Conservation (phyloP, 352 stramenopile genomes). For the Hyaloperonospora arabidopsidis region DNA sequence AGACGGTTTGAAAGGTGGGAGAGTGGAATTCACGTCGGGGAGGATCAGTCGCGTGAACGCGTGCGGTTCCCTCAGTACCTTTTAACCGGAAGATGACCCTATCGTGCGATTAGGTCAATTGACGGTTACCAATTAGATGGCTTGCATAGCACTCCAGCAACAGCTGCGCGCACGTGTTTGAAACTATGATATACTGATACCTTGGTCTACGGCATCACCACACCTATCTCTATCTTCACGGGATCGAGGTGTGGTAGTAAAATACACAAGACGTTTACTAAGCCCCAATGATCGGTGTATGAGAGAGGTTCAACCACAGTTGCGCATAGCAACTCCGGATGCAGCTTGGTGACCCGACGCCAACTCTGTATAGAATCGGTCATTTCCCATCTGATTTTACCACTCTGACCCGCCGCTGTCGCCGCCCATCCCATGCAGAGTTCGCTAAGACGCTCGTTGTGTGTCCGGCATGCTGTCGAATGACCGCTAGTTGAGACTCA, state of each 20-base stretch:
- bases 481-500: neutral
- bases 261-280: neutral
- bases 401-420: neutral
- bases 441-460: neutral
- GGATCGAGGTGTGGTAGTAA: neutral
- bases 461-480: neutral
- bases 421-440: neutral
- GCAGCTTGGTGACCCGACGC: too few species aligned
- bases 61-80: neutral
- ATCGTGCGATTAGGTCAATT: neutral
- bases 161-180: neutral
- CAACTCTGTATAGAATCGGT: too few species aligned
- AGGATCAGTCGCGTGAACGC: too few species aligned
- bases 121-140: neutral
- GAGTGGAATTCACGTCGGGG: too few species aligned
- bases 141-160: neutral
- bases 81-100: neutral
- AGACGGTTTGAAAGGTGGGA: too few species aligned
- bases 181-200: neutral
- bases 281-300: too few species aligned
- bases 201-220: neutral
- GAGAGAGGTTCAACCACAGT: too few species aligned
- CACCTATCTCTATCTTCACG: too few species aligned
- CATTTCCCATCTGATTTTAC: neutral
- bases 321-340: too few species aligned